These are phyloP conservation scores for Coemansia sp. DNA, from an alignment of 192 early-diverging fungal genomes.

Conservation along the genomic window DNA sequence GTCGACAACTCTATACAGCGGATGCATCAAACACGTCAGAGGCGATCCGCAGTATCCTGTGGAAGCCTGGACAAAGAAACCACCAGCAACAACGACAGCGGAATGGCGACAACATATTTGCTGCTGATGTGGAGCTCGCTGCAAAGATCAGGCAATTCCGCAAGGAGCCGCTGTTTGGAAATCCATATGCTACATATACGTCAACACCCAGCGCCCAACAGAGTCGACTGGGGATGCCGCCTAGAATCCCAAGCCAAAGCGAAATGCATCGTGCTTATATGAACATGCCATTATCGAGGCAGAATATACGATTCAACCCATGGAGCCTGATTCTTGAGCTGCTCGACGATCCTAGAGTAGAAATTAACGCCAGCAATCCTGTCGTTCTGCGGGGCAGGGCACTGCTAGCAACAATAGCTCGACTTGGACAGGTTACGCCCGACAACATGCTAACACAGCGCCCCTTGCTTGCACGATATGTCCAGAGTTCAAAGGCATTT, in stretches of 20 bases:
- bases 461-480: slow-evolving; percentile 16
- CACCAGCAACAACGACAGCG: not conserved
- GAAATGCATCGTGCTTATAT: slow-evolving; percentile 22
- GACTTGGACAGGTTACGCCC: slow-evolving; percentile 30
- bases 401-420: slow-evolving; percentile 19
- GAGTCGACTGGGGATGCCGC: slow-evolving; percentile 3
- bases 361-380: not conserved
- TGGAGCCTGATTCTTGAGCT: slow-evolving; percentile 46
- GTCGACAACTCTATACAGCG: not conserved
- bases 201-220: not conserved
- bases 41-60: slow-evolving; percentile 5
- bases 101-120: not conserved
- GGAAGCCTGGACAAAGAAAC: slow-evolving; percentile 17
- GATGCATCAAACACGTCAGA: not conserved
- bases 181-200: slow-evolving; percentile 6
- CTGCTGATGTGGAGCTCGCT: not conserved
- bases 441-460: slow-evolving; percentile 26
- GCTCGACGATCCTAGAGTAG: slow-evolving; percentile 32
- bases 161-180: not conserved
- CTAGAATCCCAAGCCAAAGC: slow-evolving; percentile 16
- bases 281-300: slow-evolving; percentile 12
- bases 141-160: slow-evolving; percentile 4
- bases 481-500: slow-evolving; percentile 11
- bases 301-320: slow-evolving; percentile 29
- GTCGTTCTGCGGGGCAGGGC: not conserved